phyloP scores from a whole-genome alignment of 2,329 filamentous ascomycete genomes.

The Colletotrichum musicola region DNA sequence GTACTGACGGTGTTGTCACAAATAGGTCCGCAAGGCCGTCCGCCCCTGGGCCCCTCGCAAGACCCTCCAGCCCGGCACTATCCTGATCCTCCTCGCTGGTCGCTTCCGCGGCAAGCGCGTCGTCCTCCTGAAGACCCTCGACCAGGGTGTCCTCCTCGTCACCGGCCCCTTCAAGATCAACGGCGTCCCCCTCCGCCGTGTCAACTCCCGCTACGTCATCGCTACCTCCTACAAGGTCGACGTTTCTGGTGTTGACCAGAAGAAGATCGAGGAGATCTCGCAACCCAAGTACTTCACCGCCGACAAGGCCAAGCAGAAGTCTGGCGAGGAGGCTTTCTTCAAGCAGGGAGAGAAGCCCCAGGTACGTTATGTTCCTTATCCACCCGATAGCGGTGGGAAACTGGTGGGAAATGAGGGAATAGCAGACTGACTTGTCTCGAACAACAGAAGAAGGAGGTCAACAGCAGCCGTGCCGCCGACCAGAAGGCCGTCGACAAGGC shows the following conservation, averaged over 20 bases:
- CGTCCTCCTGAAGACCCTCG: conserved; percentile 96
- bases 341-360: conserved; percentile 98
- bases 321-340: conserved; percentile 98
- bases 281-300: conserved; percentile 93
- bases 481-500: conserved; percentile 99
- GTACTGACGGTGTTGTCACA: conserved; percentile 30
- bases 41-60: conserved; percentile 88
- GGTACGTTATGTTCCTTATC: conserved; percentile 68
- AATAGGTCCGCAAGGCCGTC: conserved; percentile 92
- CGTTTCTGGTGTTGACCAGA: conserved; percentile 85
- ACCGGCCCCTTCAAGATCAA: conserved; percentile 99
- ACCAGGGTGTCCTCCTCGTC: conserved; percentile 97
- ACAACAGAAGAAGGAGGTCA: conserved; percentile 94
- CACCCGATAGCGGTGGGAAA: too few species aligned
- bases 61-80: conserved; percentile 91
- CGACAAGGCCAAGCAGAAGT: conserved; percentile 96
- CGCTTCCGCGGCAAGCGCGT: conserved; percentile 99
- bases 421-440: conserved; percentile 42
- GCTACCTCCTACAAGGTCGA: conserved; percentile 89
- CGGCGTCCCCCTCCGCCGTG: conserved; percentile 95
- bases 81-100: conserved; percentile 99
- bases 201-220: conserved; percentile 95
- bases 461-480: conserved; percentile 91
- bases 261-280: conserved; percentile 86
- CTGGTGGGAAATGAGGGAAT: background rate